Conservation (phyloP, 257 asterid genomes). For the Solanum appendiculatum region DNA sequence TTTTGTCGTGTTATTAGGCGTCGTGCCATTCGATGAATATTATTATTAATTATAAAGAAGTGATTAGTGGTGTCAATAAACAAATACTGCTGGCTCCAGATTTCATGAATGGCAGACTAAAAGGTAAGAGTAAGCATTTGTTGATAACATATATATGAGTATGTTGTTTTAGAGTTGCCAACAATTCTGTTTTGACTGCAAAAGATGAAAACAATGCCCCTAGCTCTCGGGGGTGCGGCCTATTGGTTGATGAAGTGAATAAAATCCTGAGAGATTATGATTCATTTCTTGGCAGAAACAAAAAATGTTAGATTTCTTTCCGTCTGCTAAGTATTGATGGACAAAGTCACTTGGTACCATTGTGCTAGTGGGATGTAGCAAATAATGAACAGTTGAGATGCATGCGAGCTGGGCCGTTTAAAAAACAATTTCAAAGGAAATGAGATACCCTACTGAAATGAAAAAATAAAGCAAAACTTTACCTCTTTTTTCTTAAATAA, state of each 20-base stretch:
- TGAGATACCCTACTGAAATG: background rate
- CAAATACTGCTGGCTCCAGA: slow-evolving; percentile 9
- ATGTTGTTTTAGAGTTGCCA: background rate
- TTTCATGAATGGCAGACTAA: background rate
- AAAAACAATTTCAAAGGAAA: background rate
- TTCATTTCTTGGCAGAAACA: background rate
- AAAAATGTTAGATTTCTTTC: background rate
- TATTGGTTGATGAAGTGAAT: background rate
- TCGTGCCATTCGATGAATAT: slow-evolving; percentile 2
- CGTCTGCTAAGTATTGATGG: too few species aligned
- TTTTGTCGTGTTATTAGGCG: background rate
- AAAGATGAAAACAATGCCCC: background rate
- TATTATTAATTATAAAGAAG: slow-evolving; percentile 10
- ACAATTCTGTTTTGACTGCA: background rate
- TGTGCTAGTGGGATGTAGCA: background rate
- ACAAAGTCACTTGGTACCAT: background rate
- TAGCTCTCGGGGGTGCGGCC: fast-evolving
- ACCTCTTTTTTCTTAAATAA: background rate
- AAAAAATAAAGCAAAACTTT: slow-evolving; percentile 10
- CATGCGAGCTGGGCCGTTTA: fast-evolving
- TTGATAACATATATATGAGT: background rate
- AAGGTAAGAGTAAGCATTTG: slow-evolving; percentile 3
- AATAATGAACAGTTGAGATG: background rate
- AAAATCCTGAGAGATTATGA: background rate
- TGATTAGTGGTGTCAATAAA: background rate